A percentile compares a stretch with the other conserved stretches of the same genome.
Evolutionary conservation across 257 asterid species (phyloP).

Genomic region (Ophiorrhiza pumila): DNA sequence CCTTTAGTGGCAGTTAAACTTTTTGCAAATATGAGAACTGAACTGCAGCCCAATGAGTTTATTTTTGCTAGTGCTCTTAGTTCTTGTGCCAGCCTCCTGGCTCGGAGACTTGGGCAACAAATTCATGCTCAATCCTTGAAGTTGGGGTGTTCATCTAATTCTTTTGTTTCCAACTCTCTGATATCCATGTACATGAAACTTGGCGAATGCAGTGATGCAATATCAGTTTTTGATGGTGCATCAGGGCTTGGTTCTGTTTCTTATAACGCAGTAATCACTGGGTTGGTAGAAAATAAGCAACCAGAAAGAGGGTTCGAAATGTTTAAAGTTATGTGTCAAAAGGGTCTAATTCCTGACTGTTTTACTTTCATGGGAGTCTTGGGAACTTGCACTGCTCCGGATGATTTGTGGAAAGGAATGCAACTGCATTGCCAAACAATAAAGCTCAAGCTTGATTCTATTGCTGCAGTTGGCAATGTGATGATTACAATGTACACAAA

Average conservation of each 20-base stretch:
- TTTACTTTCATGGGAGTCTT: constrained; percentile 68
- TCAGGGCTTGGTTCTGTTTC: constrained; percentile 41
- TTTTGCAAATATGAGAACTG: constrained; percentile 40
- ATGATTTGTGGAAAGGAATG: constrained; percentile 36
- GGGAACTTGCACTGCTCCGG: constrained; percentile 33
- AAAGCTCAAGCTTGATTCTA: constrained; percentile 49
- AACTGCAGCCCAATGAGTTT: constrained; percentile 53
- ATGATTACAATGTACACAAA: constrained; percentile 54
- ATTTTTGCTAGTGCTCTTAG: constrained; percentile 57
- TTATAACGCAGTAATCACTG: constrained; percentile 52
- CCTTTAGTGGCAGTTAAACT: constrained; percentile 41
- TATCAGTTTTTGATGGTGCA: constrained; percentile 34
- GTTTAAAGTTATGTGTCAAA: constrained; percentile 39
- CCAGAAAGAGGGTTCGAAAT: constrained; percentile 49
- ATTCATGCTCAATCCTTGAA: constrained; percentile 58
- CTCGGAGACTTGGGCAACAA: constrained; percentile 47
- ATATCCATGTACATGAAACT: constrained; percentile 70
- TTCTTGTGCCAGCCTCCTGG: constrained; percentile 57
- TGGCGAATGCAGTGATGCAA: constrained; percentile 47
- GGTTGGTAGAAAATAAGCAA: constrained; percentile 54
- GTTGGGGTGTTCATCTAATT: constrained; percentile 37
- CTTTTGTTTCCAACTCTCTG: constrained; percentile 60
- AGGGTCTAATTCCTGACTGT: constrained; percentile 60
- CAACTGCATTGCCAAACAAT: constrained; percentile 59
- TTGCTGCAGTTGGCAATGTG: constrained; percentile 52